Percentiles rank a stretch among this genome's conserved stretches.
phyloP scores from a whole-genome alignment of 495 filamentous ascomycete species.

The Neurospora hispaniola region DNA sequence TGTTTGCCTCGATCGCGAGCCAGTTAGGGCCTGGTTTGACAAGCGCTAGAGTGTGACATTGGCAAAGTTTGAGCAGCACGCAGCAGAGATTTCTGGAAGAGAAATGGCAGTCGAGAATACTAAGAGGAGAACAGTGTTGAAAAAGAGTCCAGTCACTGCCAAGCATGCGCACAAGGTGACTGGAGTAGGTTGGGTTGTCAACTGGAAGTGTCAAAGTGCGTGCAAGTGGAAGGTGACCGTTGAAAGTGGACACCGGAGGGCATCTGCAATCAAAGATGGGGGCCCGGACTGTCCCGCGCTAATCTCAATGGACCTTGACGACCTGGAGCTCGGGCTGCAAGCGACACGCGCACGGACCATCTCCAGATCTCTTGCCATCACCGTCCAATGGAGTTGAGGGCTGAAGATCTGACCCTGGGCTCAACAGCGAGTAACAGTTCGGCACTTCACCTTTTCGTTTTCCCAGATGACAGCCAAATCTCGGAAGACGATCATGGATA shows the following conservation, averaged over 20 bases:
- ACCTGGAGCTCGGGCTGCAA: background rate
- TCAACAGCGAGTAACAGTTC: background rate
- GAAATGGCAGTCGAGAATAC: background rate
- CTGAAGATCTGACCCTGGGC: background rate
- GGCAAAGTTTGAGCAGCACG: background rate
- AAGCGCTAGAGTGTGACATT: background rate
- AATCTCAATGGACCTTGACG: background rate
- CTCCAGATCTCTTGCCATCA: background rate
- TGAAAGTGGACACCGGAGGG: background rate
- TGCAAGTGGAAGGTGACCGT: background rate
- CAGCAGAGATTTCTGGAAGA: background rate
- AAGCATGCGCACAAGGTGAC: background rate
- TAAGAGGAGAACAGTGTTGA: background rate
- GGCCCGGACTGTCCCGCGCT: background rate
- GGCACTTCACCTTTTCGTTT: background rate
- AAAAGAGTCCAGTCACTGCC: background rate
- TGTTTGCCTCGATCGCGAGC: background rate
- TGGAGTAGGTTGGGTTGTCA: background rate
- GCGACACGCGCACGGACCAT: background rate
- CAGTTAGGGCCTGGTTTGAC: background rate
- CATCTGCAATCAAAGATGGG: background rate
- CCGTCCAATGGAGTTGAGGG: background rate
- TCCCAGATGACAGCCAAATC: background rate
- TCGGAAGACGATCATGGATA: background rate
- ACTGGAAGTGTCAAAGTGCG: background rate